These are phyloP conservation scores for Chondrostereum purpureum DNA, from an alignment of 1,284 basidiomycete species.

Conservation along the genomic window DNA sequence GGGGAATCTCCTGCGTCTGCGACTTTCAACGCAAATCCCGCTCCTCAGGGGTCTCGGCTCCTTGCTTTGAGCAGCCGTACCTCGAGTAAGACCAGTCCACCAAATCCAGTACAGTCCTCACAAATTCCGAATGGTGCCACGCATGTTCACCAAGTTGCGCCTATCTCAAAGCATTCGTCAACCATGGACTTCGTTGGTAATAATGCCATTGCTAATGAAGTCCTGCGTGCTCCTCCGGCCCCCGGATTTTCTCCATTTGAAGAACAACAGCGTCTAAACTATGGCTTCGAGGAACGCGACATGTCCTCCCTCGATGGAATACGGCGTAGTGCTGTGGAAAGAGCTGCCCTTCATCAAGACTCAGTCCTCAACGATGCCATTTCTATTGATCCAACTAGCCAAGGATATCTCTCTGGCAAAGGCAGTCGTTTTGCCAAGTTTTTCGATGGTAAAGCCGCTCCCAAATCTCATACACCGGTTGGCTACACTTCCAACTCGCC, in stretches of 20 bases:
- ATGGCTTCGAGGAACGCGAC: conserved; percentile 31
- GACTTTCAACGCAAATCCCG: conserved; percentile 53
- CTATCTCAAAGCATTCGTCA: conserved; percentile 1
- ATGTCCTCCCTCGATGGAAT: conserved; percentile 24
- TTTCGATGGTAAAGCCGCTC: conserved; percentile 58
- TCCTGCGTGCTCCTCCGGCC: conserved; percentile 19
- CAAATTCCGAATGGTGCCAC: conserved; percentile 13
- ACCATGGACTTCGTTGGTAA: background rate
- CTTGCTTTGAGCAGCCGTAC: conserved; percentile 57
- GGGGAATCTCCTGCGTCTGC: conserved; percentile 21
- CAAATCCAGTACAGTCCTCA: conserved; percentile 5
- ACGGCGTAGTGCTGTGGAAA: conserved; percentile 24
- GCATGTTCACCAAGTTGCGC: conserved; percentile 13
- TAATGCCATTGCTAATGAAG: conserved; percentile 11
- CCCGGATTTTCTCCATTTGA: conserved; percentile 55
- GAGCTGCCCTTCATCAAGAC: conserved; percentile 9
- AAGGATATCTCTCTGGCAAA: conserved; percentile 44
- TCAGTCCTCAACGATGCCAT: conserved; percentile 10
- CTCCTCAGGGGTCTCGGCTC: conserved; percentile 64
- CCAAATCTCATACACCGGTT: conserved; percentile 33
- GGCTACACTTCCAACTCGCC: conserved; percentile 30
- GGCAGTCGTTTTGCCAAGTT: conserved; percentile 80
- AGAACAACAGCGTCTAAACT: conserved; percentile 30
- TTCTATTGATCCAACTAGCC: conserved; percentile 25
- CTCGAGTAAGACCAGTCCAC: conserved; percentile 16